phyloP scores from a whole-genome alignment of 495 filamentous ascomycete genomes.

The Tuber magnatum region DNA sequence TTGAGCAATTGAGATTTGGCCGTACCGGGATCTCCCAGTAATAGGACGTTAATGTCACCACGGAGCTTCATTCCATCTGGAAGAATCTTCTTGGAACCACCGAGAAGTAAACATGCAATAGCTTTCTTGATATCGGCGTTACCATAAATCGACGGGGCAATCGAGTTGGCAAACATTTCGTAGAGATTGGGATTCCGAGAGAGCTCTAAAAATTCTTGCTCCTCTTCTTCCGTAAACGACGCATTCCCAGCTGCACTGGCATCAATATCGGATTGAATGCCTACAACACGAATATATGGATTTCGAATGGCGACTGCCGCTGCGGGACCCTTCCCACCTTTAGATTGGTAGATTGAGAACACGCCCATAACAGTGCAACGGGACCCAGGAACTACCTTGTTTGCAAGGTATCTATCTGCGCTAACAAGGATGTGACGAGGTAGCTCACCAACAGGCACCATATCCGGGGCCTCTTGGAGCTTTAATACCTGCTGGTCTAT shows the following conservation, averaged over 20 bases:
- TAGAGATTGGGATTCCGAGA: conserved; percentile 88
- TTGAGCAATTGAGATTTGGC: conserved; percentile 97
- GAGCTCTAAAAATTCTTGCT: conserved; percentile 93
- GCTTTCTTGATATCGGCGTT: conserved; percentile 96
- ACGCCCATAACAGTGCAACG: conserved; percentile 94
- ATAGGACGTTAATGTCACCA: conserved; percentile 96
- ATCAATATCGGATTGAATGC: conserved; percentile 83
- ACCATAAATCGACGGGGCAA: conserved; percentile 96
- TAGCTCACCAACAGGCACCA: conserved; percentile 94
- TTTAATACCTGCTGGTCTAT: conserved; percentile 98
- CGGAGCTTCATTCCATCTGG: conserved; percentile 97
- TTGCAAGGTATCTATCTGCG: conserved; percentile 91
- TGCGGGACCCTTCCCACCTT: conserved; percentile 70
- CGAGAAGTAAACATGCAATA: conserved; percentile 91
- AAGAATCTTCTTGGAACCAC: conserved; percentile 96
- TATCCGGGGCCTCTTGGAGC: conserved; percentile 95
- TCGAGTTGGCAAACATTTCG: conserved; percentile 78
- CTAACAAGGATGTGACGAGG: conserved; percentile 91
- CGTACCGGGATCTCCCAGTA: conserved; percentile 96
- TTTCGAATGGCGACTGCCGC: conserved; percentile 90
- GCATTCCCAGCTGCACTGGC: conserved; percentile 79
- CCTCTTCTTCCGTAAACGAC: conserved; percentile 88
- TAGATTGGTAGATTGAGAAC: conserved; percentile 93
- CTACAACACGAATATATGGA: conserved; percentile 90
- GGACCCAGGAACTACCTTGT: conserved; percentile 91